A percentile compares a stretch with the other conserved stretches of the same genome.
Evolutionary conservation across 192 early-diverging fungal species (phyloP).

Genomic region (Allomyces macrogynus): DNA sequence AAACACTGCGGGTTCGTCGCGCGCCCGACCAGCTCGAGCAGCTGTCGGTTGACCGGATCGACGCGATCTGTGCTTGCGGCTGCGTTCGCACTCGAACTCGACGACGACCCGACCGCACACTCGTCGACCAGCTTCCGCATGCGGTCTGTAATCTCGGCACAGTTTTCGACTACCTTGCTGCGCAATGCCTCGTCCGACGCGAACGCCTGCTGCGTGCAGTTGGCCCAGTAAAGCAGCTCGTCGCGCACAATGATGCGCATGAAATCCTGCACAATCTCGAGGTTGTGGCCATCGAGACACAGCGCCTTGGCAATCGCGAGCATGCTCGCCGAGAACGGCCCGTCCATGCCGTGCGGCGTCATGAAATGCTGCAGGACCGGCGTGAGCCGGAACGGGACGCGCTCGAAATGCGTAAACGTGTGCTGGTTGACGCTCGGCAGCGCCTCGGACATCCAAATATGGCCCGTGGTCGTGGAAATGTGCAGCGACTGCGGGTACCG

Average conservation of each 20-base stretch:
- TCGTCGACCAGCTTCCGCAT: neutral
- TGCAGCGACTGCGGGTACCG: slow-evolving; percentile 71
- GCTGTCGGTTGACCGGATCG: slow-evolving; percentile 55
- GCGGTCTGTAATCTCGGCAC: neutral
- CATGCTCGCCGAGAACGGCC: slow-evolving; percentile 62
- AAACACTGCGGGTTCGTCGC: slow-evolving; percentile 83
- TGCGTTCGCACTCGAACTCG: slow-evolving; percentile 1
- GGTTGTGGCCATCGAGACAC: slow-evolving; percentile 61
- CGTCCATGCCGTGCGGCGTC: slow-evolving; percentile 80
- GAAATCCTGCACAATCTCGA: slow-evolving; percentile 84
- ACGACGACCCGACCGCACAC: neutral
- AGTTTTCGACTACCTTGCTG: slow-evolving; percentile 3
- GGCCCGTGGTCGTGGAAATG: slow-evolving; percentile 67
- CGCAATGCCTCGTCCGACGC: neutral
- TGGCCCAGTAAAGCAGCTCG: slow-evolving; percentile 67
- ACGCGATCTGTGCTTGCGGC: slow-evolving; percentile 21
- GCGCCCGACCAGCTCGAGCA: slow-evolving; percentile 74
- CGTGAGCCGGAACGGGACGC: slow-evolving; percentile 93
- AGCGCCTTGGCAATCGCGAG: slow-evolving; percentile 52
- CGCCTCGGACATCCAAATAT: slow-evolving; percentile 71
- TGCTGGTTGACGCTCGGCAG: slow-evolving; percentile 23
- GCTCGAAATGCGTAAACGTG: slow-evolving; percentile 40
- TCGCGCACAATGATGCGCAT: slow-evolving; percentile 75
- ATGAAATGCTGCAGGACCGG: slow-evolving; percentile 94
- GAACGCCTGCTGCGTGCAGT: slow-evolving; percentile 31